Base-by-base conservation (phyloP, 306 rosid genomes). In the Vigna radiata region DNA sequence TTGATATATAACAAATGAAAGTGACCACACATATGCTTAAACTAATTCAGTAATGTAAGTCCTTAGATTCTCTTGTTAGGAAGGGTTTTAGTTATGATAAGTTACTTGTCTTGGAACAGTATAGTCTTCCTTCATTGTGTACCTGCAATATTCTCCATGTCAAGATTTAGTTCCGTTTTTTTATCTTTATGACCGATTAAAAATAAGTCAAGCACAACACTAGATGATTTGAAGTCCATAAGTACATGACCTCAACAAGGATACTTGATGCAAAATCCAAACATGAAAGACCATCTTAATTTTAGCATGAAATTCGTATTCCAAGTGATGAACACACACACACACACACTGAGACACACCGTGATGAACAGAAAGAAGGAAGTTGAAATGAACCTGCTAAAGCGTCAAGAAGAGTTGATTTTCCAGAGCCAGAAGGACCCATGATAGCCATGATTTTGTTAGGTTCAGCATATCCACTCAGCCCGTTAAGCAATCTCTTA, bases 391-490 rank as follows among this genome's bases (percentile, higher is more conserved):
- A 36, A 84, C 98, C 98, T 82, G 97, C 93, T 75, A 94, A 77
- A 76, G 98, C 86, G 78, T 94, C 98, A 66, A 94, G 97, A 80
- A 91, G 94, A 59, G 97, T 94, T 15, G 98, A 86, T 90, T 94
- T 94, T 11, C 98, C 97, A 80, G 97, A 91, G 55, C 98, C 98
- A 72, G 97, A 94, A 21, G 98, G 98, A 73, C 98, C 98, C 97
- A 94, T 91, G 27, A 94, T 88, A 16, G 95, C 98, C 97, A 91
- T 89, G 87, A 91, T 89, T 41, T 86, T 84, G 62, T 90, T 91
- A 5, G 96, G 98, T 66, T 94, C 91, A 77, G 95, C 98, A 90
- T 58, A 88, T 4, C 97, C 97, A 83, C 14, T 83, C 68, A 94
- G 87, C n/a, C 94, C 91, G 66, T 87, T 85, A 56, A 94, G 93